Base-by-base conservation (phyloP, 2,329 filamentous ascomycete species). In the Diaporthe ilicicola region DNA sequence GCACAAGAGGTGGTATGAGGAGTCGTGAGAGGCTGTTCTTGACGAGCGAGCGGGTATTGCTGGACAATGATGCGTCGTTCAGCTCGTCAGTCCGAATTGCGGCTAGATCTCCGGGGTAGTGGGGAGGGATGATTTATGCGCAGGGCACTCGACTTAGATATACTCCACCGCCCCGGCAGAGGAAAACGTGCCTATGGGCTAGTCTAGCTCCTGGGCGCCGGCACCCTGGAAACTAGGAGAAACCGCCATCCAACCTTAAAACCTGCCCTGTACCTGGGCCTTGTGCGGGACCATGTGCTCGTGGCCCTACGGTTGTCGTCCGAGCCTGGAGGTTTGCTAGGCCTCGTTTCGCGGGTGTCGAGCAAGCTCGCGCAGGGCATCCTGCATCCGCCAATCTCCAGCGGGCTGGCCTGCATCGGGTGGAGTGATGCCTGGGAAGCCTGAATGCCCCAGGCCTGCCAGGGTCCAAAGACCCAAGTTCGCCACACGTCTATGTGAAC, bases 81-180 rank as follows among this genome's bases (percentile, higher is more conserved):
- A 27, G 50, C 48, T 53, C 42, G 53, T 59, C 42, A 68, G 66
- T 59, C 53, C 53, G 65, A 50, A 68, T 27, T 32, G 37, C 53
- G 65, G 65, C 65, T 59, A 50, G 66, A 68, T 50, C n/a, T 59
- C 53, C 39, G 32, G 48, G 37, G 51, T 44, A 15, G 22, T 55
- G 53, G 65, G 44, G 59, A 64, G 59, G 59, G 44, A 64, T 50
- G 10, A 37, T 50, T 50, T 64, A 64, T 50, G 59, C 59, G 42
- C 59, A 50, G 59, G 59, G 59, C 59, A 50, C 10, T 37, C 42
- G 17, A 50, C 34, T 50, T 39, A 68, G 54, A 68, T 68, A 68
- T 48, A 56, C 66, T 68, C 66, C 66, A 68, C 66, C 53, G 32
- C 24, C 66, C 53, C 46, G 44, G 66, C 65, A 59, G 53, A 68